A percentile compares a stretch with the other conserved stretches of the same genome.
These are phyloP conservation scores for Stemphylium vesicarium DNA, from an alignment of 2,329 filamentous ascomycete species.

Conservation along the genomic window DNA sequence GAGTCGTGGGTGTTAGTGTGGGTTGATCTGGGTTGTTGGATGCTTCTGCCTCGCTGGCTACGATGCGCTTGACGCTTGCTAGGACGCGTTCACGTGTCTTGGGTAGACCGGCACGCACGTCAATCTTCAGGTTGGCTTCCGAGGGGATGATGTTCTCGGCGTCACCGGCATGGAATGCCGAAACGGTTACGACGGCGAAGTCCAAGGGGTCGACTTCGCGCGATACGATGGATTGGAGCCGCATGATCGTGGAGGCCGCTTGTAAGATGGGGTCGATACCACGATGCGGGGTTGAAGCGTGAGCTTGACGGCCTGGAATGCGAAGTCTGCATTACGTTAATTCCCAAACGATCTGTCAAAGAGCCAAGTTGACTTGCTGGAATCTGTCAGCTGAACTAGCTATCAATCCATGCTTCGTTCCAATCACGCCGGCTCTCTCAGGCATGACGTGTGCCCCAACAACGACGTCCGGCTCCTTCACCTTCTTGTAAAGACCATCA, in stretches of 20 bases:
- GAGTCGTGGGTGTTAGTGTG: constrained; percentile 46
- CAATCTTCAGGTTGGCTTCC: constrained; percentile 60
- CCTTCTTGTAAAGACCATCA: constrained; percentile 62
- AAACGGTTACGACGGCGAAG: constrained; percentile 64
- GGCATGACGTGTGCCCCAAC: constrained; percentile 65
- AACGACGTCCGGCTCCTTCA: constrained; percentile 63
- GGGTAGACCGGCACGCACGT: constrained; percentile 58
- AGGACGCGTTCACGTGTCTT: constrained; percentile 58
- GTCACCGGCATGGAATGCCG: constrained; percentile 64
- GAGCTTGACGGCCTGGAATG: constrained; percentile 64
- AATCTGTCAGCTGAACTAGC: constrained; percentile 52
- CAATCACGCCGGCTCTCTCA: constrained; percentile 48
- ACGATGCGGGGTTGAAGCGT: constrained; percentile 63
- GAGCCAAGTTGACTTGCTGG: constrained; percentile 20
- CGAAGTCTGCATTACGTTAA: constrained; percentile 54
- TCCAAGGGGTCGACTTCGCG: constrained; percentile 62
- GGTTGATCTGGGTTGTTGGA: constrained; percentile 54
- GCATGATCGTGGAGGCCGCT: constrained; percentile 61
- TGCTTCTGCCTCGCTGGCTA: constrained; percentile 62
- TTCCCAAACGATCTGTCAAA: background rate
- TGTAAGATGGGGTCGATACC: constrained; percentile 66
- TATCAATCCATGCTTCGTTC: constrained; percentile 51
- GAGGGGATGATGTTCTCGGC: constrained; percentile 67
- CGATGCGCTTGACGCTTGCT: constrained; percentile 58
- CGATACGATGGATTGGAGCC: constrained; percentile 65